These are phyloP conservation scores for Kitagawia praeruptora DNA, from an alignment of 129 eudicot species.

Conservation along the genomic window DNA sequence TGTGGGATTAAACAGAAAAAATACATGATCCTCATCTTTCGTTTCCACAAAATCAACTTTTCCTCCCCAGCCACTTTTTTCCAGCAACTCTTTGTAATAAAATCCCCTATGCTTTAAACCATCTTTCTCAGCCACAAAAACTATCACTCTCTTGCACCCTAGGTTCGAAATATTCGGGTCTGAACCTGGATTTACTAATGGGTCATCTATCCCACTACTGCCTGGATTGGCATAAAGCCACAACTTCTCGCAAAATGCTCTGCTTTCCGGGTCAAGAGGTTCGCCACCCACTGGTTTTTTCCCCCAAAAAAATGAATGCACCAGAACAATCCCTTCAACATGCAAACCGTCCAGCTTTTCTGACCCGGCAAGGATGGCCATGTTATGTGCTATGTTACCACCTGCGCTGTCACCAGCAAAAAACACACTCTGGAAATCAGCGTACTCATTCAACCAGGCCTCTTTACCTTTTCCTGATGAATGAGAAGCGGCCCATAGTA, in stretches of 20 bases:
- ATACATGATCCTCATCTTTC: constrained; percentile 31
- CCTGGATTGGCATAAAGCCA: constrained; percentile 19
- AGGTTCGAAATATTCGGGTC: constrained; percentile 16
- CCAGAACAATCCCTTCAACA: constrained; percentile 21
- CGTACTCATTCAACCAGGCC: constrained; percentile 25
- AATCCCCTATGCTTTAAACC: constrained; percentile 29
- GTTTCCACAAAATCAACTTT: constrained; percentile 23
- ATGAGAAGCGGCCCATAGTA: constrained; percentile 26
- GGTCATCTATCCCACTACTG: constrained; percentile 22
- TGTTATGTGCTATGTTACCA: constrained; percentile 28
- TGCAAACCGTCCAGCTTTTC: background rate
- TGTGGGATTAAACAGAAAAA: constrained; percentile 18
- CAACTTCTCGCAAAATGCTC: background rate
- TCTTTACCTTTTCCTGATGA: constrained; percentile 10
- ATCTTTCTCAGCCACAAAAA: constrained; percentile 40
- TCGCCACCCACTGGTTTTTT: constrained; percentile 11
- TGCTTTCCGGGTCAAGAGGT: background rate
- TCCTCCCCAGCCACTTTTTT: constrained; percentile 29
- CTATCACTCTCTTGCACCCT: constrained; percentile 25
- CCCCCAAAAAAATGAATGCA: constrained; percentile 32
- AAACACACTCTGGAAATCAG: constrained; percentile 20
- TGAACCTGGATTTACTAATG: constrained; percentile 29
- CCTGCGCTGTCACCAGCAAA: constrained; percentile 30
- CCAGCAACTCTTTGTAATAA: constrained; percentile 22
- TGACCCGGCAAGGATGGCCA: constrained; percentile 21